Base-by-base conservation (phyloP, 2,329 filamentous ascomycete species). In the Aspergillus sp. region DNA sequence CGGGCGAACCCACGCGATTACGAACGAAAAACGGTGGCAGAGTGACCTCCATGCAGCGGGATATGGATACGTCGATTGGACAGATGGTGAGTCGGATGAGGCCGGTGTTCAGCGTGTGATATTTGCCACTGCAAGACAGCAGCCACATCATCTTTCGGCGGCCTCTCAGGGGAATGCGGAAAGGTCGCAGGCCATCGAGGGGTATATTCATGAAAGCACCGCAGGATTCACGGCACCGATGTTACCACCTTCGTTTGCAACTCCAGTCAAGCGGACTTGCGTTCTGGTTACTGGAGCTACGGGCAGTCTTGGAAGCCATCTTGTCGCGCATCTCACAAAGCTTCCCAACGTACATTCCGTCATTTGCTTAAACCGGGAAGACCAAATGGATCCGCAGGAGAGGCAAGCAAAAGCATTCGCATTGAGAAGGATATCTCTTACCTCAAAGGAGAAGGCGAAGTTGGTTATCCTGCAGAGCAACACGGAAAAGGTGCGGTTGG, bases 391-490 rank as follows among this genome's bases (percentile, higher is more conserved):
- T 5, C 59, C 72, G 4, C 27, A 60, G 0, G 41, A 57, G 3
- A 73, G 74, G 11, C 79, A 82, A 61, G 51, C 64, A 4, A 43
- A 74, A 21, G 67, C 77, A 0, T 45, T 78, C 12, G 27, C 49
- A 12, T 55, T 62, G 12, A 65, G 64, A 55, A 65, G 66, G 1
- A 63, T 75, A n/a, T 23, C 6, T 3, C 53, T 76, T 3, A 48
- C 51, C 15, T 9, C 62, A 1, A 37, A 44, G 0, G 57, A 65
- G 4, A 27, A 54, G 12, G 27, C 66, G 1, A 83, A 82, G 60
- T 49, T 83, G 0, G 52, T 45, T 3, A 83, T 85, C 39, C 64
- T 82, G 4, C 75, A 79, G 35, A 78, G 77, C 2, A 82, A 86
- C 61, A 74, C 81, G 15, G 75, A 78, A 0, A 73, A 77, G 14